These are phyloP conservation scores for Nicotiana obtusifolia DNA, from an alignment of 257 asterid species.

Conservation along the genomic window DNA sequence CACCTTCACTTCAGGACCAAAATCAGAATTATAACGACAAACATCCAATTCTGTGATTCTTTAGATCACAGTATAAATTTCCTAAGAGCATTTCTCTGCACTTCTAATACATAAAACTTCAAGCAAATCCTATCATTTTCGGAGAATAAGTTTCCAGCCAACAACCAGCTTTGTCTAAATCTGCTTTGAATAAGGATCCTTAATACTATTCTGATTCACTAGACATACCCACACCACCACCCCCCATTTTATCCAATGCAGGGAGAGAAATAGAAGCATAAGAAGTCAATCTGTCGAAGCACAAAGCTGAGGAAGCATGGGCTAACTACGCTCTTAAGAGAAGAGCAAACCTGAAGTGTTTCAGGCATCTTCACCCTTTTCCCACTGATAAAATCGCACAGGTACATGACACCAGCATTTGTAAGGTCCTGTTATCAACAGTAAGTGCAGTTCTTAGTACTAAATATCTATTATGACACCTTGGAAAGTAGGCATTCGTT, in stretches of 20 bases:
- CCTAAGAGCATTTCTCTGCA: not conserved
- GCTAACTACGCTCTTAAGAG: too few species aligned
- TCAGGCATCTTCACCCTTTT: conserved; percentile 55
- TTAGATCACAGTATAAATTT: not conserved
- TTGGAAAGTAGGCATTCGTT: not conserved
- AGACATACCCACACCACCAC: not conserved
- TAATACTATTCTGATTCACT: not conserved
- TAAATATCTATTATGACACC: not conserved
- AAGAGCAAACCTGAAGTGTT: conserved; percentile 61
- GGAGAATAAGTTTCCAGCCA: not conserved
- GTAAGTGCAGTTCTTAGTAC: conserved; percentile 4
- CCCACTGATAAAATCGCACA: conserved; percentile 52
- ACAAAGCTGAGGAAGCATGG: conserved; percentile 8
- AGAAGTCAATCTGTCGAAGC: not conserved
- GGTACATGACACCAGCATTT: conserved; percentile 71
- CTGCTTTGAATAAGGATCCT: not conserved
- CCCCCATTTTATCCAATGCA: not conserved
- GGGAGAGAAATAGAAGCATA: not conserved
- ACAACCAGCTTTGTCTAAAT: not conserved
- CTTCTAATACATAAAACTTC: not conserved
- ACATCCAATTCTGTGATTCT: not conserved
- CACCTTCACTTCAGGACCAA: not conserved
- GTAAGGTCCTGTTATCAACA: conserved; percentile 48
- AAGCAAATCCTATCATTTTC: not conserved
- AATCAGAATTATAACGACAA: not conserved